Percentiles rank a stretch among this genome's conserved stretches.
Conservation (phyloP, 2,329 filamentous ascomycete genomes). For the Apiospora aurea region DNA sequence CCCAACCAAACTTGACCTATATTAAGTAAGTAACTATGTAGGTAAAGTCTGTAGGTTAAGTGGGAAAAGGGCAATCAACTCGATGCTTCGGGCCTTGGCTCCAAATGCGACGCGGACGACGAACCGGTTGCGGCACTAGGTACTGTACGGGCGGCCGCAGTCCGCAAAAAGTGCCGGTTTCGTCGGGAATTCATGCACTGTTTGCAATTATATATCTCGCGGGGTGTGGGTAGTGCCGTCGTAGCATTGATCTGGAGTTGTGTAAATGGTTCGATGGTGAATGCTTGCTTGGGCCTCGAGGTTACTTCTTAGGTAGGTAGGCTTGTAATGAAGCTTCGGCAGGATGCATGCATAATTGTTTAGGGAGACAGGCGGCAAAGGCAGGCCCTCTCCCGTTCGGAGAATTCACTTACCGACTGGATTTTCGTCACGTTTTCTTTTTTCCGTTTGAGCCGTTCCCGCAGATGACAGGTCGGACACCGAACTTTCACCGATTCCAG, state of each 20-base stretch:
- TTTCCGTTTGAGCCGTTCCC: too few species aligned
- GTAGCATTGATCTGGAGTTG: too few species aligned
- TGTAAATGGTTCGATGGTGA: background rate
- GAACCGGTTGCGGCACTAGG: background rate
- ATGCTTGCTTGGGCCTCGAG: background rate
- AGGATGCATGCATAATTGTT: background rate
- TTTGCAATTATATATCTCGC: background rate
- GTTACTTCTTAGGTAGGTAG: too few species aligned
- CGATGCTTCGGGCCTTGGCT: background rate
- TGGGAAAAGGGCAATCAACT: background rate
- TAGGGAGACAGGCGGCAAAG: too few species aligned
- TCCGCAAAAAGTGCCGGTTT: constrained; percentile 1
- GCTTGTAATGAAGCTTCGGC: too few species aligned
- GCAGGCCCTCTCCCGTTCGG: too few species aligned
- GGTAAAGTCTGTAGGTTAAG: background rate
- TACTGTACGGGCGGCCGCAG: background rate
- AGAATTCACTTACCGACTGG: too few species aligned
- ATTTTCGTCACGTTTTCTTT: too few species aligned
- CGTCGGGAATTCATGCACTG: background rate
- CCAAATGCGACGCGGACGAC: background rate
- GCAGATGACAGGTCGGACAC: too few species aligned
- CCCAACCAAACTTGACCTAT: background rate
- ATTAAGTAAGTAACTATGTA: background rate
- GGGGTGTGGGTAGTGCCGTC: too few species aligned
- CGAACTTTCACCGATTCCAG: too few species aligned